Evolutionary conservation across 306 rosid genomes (phyloP), one percentile per base, ranked within the genome.

Genomic region (Arachis hypogaea): DNA sequence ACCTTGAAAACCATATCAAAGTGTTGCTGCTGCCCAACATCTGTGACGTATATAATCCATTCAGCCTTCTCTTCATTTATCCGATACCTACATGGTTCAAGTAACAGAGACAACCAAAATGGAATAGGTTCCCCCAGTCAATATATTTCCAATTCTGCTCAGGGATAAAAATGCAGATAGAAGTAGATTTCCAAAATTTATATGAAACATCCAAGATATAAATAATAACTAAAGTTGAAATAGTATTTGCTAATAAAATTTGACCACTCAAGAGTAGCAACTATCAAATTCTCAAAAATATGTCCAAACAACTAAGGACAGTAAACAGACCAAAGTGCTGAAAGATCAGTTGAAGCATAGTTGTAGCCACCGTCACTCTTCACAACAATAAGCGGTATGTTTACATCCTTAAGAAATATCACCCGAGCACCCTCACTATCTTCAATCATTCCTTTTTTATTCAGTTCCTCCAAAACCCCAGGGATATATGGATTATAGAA

Each of bases 321-420:
- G 51, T 46, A 58, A 58, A 69, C 90, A 58, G 66, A 90, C 99
- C 99, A 95, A 59, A 95, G 79, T 54, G 98, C 92, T 66, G 98
- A 52, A 61, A 95, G 82, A 90, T 95, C 99, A 59, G 98, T 95
- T 74, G 98, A 84, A 75, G 89, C 97, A 67, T 95, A 95, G 75
- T 95, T 95, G 89, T 78, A 95, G 78, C 98, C 96, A 57, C 97
- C 99, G 79, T 92, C 97, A 51, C 99, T 92, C 90, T 95, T 95
- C 80, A 92, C 97, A 76, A 90, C 99, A 77, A 92, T 92, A 52
- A 92, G 87, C 22, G 99, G 99, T 79, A 90, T 92, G 46, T 82
- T 90, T 66, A 78, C 67, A 74, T 88, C 97, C 73, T 95, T 89
- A 40, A 95, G 41, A 70, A 68, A 82, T 72, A 95, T 90, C 73